Base-by-base conservation (phyloP, 495 filamentous ascomycete genomes). In the Lasiosphaeria ovina region DNA sequence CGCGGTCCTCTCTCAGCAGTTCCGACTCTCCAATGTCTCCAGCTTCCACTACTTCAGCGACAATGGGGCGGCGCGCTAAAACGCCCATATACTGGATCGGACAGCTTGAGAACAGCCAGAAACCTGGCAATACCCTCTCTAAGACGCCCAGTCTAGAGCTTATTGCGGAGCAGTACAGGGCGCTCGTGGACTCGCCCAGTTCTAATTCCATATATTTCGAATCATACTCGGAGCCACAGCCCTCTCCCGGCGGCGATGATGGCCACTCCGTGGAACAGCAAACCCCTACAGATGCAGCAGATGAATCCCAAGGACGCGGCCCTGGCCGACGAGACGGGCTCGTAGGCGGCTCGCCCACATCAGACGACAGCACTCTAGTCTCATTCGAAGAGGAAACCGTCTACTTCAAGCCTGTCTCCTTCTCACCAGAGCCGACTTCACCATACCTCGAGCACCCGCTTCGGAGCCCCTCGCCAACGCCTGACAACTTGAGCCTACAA, bases 81-180 rank as follows among this genome's bases (percentile, higher is more conserved):
- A 81, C 74, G 5, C 74, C 78, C 35, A 73, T 78, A 12, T 71
- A 70, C 35, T 69, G 71, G 32, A 74, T 79, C 57, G 72, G 73
- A 32, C 74, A 78, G 59, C 66, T 77, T 4, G 76, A 79, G 53
- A 63, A 52, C 31, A 60, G 60, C 31, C 55, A 69, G 24, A 38
- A 63, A n/a, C 62, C 64, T 4, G 59, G 55, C 49, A 69, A 76
- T 33, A 62, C 66, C 1, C 61, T 55, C n/a, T 32, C 62, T 40
- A 69, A 67, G 50, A 66, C 67, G 4, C 69, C 72, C 2, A 76
- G 72, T 63, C 68, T 75, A 35, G 77, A 79, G 52, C 65, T 69
- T 47, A 77, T 81, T 33, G 78, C 78, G 11, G 76, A 78, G 34
- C 77, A 78, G 17, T 81, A 80, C 61, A 61, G 66, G 12, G 76